Evolutionary conservation across 768 basidiomycete genomes (phyloP), one percentile per base, ranked within the genome.

Genomic region (Tephrocybe rancida): DNA sequence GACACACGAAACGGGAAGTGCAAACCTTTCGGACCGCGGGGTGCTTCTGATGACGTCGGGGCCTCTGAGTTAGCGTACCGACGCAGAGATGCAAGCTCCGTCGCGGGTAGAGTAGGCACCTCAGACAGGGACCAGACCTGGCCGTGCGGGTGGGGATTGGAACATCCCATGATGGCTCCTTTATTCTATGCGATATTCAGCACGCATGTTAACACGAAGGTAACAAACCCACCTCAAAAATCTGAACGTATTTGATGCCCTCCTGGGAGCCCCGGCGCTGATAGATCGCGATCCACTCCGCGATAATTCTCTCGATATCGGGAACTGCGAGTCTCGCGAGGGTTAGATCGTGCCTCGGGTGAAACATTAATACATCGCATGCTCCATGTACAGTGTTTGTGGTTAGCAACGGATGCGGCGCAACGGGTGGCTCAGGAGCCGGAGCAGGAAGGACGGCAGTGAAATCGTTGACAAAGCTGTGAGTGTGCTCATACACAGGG

Each of bases 101-200:
- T 83, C 2, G 85, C 76, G 1, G 90, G 86, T 22, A 89, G 67
- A 1, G 84, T 81, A 0, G 92, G 93, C 6, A 94, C 72, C 14
- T 75, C 75, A 3, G 88, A 90, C 3, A 87, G 69, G 3, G 91
- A 88, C 90, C 92, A 93, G 14, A 87, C 83, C 69, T 97, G 95
- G 19, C 93, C 92, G 67, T 96, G 95, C 0, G 95, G 93, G 67
- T 96, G 95, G 22, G 93, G 92, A 64, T 95, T 96, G 6, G 90
- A 92, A 65, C 92, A 95, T 10, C 95, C 95, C 95, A 95, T 95
- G 77, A 93, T 94, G 2, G 87, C 71, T 2, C 95, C 95, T 71
- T 95, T 95, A 69, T 94, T 95, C 87, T 93, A 60, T 32, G n/a
- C n/a, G 37, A 19, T 44, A 26, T 37, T 58, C n/a, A 29, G 48